These are phyloP conservation scores for Wickerhamiella sorbophila DNA, from an alignment of 805 yeast genomes.

Conservation along the genomic window DNA sequence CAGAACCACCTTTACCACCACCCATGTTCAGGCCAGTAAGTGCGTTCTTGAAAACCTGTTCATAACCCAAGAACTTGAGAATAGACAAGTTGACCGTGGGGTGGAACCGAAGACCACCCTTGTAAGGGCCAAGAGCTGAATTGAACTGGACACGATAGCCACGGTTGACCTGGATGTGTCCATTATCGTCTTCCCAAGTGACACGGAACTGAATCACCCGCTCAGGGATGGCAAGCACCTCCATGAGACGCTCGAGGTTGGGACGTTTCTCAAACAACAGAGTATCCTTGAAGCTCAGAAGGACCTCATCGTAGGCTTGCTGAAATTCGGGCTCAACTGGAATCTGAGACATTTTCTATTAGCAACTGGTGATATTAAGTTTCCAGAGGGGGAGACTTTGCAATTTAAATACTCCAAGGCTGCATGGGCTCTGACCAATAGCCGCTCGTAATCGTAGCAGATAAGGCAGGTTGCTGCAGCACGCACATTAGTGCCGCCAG, in stretches of 20 bases:
- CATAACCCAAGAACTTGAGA: constrained; percentile 92
- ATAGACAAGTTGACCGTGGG: constrained; percentile 92
- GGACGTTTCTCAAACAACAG: constrained; percentile 82
- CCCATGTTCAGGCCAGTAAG: constrained; percentile 95
- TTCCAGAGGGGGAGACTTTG: neutral
- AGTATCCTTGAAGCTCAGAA: constrained; percentile 78
- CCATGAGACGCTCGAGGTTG: constrained; percentile 73
- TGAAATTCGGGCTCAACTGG: constrained; percentile 97
- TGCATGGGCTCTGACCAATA: neutral
- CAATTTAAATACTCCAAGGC: neutral
- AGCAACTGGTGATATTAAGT: neutral
- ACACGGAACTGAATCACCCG: constrained; percentile 95
- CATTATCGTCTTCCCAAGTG: constrained; percentile 92
- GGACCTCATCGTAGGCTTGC: constrained; percentile 93
- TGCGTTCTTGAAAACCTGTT: constrained; percentile 97
- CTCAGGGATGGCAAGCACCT: constrained; percentile 89
- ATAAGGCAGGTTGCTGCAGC: neutral
- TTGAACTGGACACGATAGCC: constrained; percentile 98
- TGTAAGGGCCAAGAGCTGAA: constrained; percentile 97
- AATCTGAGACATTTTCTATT: constrained; percentile 41
- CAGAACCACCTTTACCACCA: constrained; percentile 99
- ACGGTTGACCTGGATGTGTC: constrained; percentile 81
- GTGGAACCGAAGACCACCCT: constrained; percentile 97
- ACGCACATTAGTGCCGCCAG: too few relatives aligned
- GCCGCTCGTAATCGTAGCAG: neutral